Conservation (phyloP, 1,139 yeast genomes). For the Candida sojae region DNA sequence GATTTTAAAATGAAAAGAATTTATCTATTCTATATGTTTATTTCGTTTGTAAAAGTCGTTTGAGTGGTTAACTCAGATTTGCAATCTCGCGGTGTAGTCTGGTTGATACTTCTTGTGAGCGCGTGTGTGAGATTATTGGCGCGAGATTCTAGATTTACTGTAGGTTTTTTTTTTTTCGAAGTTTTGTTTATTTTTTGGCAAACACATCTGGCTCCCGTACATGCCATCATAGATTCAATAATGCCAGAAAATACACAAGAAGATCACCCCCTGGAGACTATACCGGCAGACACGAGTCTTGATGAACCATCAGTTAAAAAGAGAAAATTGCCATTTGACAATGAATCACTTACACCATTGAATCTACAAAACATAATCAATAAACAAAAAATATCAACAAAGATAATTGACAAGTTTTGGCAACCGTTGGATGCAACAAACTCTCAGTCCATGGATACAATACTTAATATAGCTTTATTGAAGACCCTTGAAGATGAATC, state of each 20-base stretch:
- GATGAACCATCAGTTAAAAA: slow-evolving; percentile 1
- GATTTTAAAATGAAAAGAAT: not conserved
- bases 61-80: too few relatives aligned
- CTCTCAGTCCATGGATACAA: slow-evolving; percentile 25
- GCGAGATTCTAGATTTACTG: too few relatives aligned
- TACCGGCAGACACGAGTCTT: slow-evolving; percentile 1
- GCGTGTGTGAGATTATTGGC: too few relatives aligned
- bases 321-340: slow-evolving; percentile 4
- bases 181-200: too few relatives aligned
- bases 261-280: not conserved
- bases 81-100: too few relatives aligned
- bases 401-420: slow-evolving; percentile 30
- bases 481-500: slow-evolving; percentile 29
- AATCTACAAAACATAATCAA: not conserved
- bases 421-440: slow-evolving; percentile 26
- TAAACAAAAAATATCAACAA: slow-evolving; percentile 5
- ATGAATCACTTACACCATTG: slow-evolving; percentile 3
- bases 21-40: not conserved
- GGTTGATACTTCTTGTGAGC: too few relatives aligned
- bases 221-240: not conserved
- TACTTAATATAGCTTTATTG: slow-evolving; percentile 31
- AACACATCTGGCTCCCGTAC: too few relatives aligned
- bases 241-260: not conserved
- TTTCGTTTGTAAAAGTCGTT: not conserved
- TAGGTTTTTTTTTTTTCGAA: too few relatives aligned